These are phyloP conservation scores for Eimeria zaria DNA, from an alignment of 169 alveolate species.

Conservation along the genomic window DNA sequence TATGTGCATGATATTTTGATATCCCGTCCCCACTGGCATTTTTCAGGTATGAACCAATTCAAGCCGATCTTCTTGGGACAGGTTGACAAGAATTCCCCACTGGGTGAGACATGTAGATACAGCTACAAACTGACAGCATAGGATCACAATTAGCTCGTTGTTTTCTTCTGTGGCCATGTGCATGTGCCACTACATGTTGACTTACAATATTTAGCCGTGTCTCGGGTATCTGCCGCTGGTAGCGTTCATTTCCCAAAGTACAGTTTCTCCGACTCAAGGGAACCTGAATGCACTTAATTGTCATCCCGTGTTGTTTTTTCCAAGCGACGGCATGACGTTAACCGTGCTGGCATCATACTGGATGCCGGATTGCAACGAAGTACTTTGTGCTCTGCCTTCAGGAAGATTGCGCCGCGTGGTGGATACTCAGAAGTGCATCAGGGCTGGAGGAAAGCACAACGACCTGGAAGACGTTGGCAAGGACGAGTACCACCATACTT, in stretches of 20 bases:
- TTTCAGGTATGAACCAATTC: constrained; percentile 96
- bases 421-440: constrained; percentile 97
- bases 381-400: background rate
- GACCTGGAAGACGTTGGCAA: constrained; percentile 98
- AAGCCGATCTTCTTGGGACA: constrained; percentile 95
- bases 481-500: constrained; percentile 98
- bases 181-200: background rate
- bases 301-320: background rate
- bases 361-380: background rate
- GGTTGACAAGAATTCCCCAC: constrained; percentile 94
- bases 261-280: background rate
- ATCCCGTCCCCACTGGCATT: background rate
- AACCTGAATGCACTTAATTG: background rate
- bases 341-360: background rate
- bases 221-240: background rate
- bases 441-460: constrained; percentile 96
- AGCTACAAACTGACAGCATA: background rate
- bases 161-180: background rate
- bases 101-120: constrained; percentile 87
- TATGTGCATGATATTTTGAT: background rate
- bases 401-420: constrained; percentile 93
- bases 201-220: background rate
- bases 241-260: background rate
- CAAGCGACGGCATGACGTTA: background rate
- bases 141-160: background rate